These are phyloP conservation scores for Houttuynia cordata DNA, from an alignment of 164 flowering plant genomes.

Conservation along the genomic window DNA sequence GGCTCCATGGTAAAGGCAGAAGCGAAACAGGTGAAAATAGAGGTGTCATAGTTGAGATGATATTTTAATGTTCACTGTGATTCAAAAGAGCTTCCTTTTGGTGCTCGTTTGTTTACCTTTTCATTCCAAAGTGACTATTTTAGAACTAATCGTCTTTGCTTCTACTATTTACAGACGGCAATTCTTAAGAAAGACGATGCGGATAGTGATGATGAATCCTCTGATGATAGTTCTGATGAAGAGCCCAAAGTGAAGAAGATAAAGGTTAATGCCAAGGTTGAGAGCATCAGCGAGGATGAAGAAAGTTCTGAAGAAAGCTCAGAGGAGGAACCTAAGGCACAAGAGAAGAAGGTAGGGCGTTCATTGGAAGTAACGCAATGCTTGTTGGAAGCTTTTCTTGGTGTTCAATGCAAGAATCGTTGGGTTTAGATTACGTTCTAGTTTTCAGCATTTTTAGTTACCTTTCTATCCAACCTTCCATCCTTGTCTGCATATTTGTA, in stretches of 20 bases:
- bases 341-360: not conserved
- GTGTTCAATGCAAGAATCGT: not conserved
- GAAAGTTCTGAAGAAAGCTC: not conserved
- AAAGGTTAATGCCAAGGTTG: not conserved
- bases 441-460: not conserved
- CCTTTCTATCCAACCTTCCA: not conserved
- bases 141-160: not conserved
- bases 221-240: conserved; percentile 7
- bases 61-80: too few relatives aligned
- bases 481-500: not conserved
- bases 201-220: conserved; percentile 1
- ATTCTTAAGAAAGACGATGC: conserved; percentile 9
- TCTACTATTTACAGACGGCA: not conserved
- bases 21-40: not conserved
- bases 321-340: not conserved
- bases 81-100: too few relatives aligned
- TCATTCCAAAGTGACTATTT: not conserved
- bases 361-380: too few relatives aligned
- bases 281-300: not conserved
- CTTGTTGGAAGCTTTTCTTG: not conserved
- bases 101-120: not conserved
- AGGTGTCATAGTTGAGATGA: not conserved
- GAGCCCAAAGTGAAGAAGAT: conserved; percentile 3
- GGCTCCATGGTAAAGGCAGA: not conserved
- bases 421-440: too few relatives aligned